Evolutionary conservation across 192 early-diverging fungal species (phyloP), one percentile per base, ranked within the genome.

Genomic region (Bifiguratus adelaidae): DNA sequence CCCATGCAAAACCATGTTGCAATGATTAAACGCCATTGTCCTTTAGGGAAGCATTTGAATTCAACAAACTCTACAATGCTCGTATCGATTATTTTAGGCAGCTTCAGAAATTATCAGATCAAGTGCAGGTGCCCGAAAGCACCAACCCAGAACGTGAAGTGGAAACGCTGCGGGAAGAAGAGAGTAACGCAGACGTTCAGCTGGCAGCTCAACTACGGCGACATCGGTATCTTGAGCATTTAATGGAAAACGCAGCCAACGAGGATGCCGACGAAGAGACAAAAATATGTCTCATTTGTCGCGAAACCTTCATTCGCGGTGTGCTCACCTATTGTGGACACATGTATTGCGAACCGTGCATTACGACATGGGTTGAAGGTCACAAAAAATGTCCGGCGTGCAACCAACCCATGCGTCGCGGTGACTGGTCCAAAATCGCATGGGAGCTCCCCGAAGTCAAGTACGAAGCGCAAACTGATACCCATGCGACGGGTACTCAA

Each of bases 61-160:
- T 62, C 3, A 45, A 36, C 21, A 12, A 26, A 5, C 43, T 67
- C 5, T 21, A 32, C 4, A 56, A 56, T 32, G 6, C 45, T 13
- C 65, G 68, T 5, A 67, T 67, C 6, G 68, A 53, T 6, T 70
- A 70, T 28, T 70, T 61, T 27, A 45, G 56, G 8, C 40, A 48
- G 7, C 50, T 70, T 3, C 68, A 70, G 22, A 37, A 40, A 6
- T 56, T 66, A n/a, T 70, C 68, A 0, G 68, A 67, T 20, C 58
- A 53, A 13, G 68, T 70, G 25, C 47, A 41, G 3, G 60, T 38
- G n/a, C n/a, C n/a, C n/a, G n/a, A n/a, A n/a, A 46, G 36, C 13
- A 51, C 27, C 29, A 50, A 55, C 19, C 47, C 47, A 7, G 4
- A 40, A 2, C 3, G n/a, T 2, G 47, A 47, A 19, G 29, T 43